These are phyloP conservation scores for Saposhnikovia divaricata DNA, from an alignment of 129 eudicot genomes.

Conservation along the genomic window DNA sequence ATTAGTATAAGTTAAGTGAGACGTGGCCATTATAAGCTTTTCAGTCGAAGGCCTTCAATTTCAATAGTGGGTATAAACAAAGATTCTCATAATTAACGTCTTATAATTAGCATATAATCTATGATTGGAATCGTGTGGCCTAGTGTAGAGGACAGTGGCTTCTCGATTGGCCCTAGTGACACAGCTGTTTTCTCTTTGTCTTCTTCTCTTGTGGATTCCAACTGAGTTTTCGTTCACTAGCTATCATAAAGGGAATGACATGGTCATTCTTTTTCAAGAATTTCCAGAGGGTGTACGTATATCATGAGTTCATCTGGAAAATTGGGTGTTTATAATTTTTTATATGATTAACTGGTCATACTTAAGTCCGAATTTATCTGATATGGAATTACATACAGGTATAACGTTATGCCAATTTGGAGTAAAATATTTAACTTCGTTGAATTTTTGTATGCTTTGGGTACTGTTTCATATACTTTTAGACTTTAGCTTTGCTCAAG, in stretches of 20 bases:
- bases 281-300: background rate
- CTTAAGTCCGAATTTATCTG: no score
- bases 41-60: background rate
- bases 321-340: no score
- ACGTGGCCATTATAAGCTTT: no score
- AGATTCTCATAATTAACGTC: background rate
- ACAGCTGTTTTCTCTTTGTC: conserved; percentile 5
- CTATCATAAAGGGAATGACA: background rate
- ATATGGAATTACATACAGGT: no score
- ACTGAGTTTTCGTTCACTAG: background rate
- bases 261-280: background rate
- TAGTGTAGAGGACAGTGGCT: conserved; percentile 6
- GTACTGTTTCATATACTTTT: no score
- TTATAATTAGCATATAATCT: background rate
- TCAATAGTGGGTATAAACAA: conserved; percentile 7
- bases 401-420: no score
- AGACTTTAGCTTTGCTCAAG: no score
- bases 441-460: no score
- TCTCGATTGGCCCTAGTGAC: conserved; percentile 13
- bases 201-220: conserved; percentile 6
- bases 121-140: conserved; percentile 6
- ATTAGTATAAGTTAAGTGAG: no score
- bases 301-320: no score
- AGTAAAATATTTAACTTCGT: no score
- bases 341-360: no score